Evolutionary conservation across 208 protist genomes (phyloP), one percentile per base, ranked within the genome.

Genomic region (Vickermania spadyakhi): DNA sequence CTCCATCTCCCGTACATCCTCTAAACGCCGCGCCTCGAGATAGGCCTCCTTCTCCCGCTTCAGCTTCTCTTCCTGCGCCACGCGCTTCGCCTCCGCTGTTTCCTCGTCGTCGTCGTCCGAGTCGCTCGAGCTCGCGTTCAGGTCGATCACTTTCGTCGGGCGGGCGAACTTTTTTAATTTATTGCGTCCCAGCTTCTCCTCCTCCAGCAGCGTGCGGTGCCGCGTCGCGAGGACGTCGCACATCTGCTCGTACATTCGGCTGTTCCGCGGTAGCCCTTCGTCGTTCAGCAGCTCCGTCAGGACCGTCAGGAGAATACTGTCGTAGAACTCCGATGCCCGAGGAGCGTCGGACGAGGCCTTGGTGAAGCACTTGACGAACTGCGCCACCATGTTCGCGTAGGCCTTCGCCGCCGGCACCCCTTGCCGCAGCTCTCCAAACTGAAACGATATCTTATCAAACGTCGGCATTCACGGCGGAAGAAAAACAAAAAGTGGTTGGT

Each of bases 371-470:
- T 70, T 75, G 13, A 94, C 52, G 49, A 94, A 87, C 55, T 81
- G 68, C 42, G 56, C 60, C 0, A 77, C 64, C 26, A 91, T 68
- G 50, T 72, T 84, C 18, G 80, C 87, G 64, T 86, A 73, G 2
- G 83, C 86, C n/a, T 78, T 28, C 42, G 76, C 84, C 11, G 81
- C 70, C 3, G 60, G 58, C 52, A 66, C 60, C 27, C 79, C 79
- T 21, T 59, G 55, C 52, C 77, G 84, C 22, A 84, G 78, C 28
- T 91, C 82, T 51, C 75, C 78, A 63, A 79, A 82, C 75, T 91
- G 69, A 53, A 94, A 94, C 31, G 84, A 87, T 58, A 77, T 84
- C 31, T 67, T 60, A 56, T 93, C 83, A n/a, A n/a, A n/a, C n/a
- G n/a, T n/a, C n/a, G n/a, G n/a, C n/a, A n/a, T n/a, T n/a, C n/a